These are phyloP conservation scores for Plasmodium knowlesi DNA, from an alignment of 169 alveolate genomes.

Conservation along the genomic window DNA sequence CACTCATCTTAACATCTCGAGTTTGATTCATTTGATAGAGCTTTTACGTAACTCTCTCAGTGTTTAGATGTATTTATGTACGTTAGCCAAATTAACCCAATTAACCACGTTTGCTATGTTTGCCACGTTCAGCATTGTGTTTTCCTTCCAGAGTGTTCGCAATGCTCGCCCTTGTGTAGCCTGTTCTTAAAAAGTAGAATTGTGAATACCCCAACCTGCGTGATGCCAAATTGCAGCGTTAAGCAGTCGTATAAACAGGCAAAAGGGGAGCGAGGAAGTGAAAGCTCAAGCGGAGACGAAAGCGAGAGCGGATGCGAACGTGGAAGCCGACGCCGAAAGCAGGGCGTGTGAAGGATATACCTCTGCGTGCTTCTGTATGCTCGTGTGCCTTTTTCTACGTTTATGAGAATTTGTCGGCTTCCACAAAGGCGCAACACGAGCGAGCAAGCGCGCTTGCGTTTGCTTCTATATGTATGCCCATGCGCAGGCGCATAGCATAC, in stretches of 20 bases:
- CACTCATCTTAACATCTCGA: background rate
- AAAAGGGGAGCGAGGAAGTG: background rate
- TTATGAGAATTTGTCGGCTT: background rate
- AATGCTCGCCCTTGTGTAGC: background rate
- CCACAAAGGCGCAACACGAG: background rate
- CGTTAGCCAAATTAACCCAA: background rate
- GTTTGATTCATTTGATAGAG: slow-evolving; percentile 1
- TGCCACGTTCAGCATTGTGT: background rate
- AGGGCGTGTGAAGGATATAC: background rate
- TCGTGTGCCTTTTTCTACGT: background rate
- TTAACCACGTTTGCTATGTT: background rate
- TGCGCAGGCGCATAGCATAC: background rate
- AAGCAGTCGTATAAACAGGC: background rate
- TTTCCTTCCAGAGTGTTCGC: background rate
- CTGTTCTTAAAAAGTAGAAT: background rate
- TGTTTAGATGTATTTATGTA: background rate
- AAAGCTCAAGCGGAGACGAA: background rate
- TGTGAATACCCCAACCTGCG: background rate
- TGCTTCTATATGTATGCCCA: background rate
- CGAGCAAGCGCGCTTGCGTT: background rate
- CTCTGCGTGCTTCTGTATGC: background rate
- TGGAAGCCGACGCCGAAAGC: background rate
- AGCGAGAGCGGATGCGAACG: background rate
- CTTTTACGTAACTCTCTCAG: background rate
- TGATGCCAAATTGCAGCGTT: background rate